These are phyloP conservation scores for Platanthera zijinensis DNA, from an alignment of 106 monocot species.

Conservation along the genomic window DNA sequence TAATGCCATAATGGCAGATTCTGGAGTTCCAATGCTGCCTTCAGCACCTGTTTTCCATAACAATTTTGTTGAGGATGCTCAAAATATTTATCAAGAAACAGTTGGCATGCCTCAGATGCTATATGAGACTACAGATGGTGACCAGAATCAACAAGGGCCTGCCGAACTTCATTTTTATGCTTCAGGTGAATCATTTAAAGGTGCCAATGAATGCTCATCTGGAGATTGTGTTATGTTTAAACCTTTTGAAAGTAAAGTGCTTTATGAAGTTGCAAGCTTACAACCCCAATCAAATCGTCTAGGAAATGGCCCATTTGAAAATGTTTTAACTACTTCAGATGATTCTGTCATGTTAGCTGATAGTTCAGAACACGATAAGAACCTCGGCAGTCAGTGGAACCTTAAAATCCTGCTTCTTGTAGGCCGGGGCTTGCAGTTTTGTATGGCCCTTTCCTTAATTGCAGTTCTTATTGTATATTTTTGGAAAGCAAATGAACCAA, in stretches of 20 bases:
- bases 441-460: constrained; percentile 13
- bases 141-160: constrained; percentile 2
- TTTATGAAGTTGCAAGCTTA: constrained; percentile 5
- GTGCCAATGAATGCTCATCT: constrained; percentile 2
- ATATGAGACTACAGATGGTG: not conserved
- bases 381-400: constrained; percentile 9
- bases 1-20: not conserved
- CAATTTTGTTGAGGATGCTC: not conserved
- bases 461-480: constrained; percentile 14
- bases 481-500: constrained; percentile 17
- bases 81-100: constrained; percentile 5
- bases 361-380: not conserved
- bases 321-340: constrained; percentile 1
- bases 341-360: constrained; percentile 8
- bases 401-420: not conserved
- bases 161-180: not conserved
- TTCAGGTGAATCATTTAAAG: constrained; percentile 1
- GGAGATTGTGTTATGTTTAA: constrained; percentile 1
- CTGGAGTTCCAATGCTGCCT: constrained; percentile 16
- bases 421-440: constrained; percentile 12
- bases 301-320: not conserved
- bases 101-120: not conserved
- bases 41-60: not conserved
- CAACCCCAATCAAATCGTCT: not conserved
- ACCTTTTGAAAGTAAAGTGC: constrained; percentile 3